These are phyloP conservation scores for Patellifolia procumbens DNA, from an alignment of 179 eudicot genomes.

Conservation along the genomic window DNA sequence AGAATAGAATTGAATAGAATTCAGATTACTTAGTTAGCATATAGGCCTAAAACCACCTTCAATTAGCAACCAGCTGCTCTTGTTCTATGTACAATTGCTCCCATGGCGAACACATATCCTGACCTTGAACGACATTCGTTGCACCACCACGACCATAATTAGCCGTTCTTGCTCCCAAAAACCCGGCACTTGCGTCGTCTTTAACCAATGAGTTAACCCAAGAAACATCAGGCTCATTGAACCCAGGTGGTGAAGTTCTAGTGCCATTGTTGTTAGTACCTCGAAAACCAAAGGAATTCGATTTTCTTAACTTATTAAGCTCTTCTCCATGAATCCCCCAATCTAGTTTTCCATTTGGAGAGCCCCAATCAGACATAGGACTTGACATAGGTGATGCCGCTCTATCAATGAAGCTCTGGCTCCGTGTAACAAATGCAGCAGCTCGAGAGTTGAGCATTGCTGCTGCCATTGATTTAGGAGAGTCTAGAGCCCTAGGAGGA, in stretches of 20 bases:
- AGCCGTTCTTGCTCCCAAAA: conserved; percentile 7
- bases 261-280: conserved; percentile 28
- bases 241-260: conserved; percentile 31
- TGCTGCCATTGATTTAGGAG: conserved; percentile 53
- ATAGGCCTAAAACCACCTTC: conserved; percentile 4
- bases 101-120: conserved; percentile 38
- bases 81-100: conserved; percentile 55
- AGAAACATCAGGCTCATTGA: conserved; percentile 49
- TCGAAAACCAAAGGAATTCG: conserved; percentile 68
- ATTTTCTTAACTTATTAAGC: conserved; percentile 62
- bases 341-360: conserved; percentile 68
- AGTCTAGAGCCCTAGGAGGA: conserved; percentile 26
- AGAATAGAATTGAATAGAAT: conserved; percentile 17
- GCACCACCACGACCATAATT: conserved; percentile 18
- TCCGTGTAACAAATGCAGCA: conserved; percentile 63
- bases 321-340: conserved; percentile 77
- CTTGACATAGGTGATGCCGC: conserved; percentile 28
- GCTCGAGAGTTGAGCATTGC: conserved; percentile 84
- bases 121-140: conserved; percentile 25
- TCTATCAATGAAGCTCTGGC: conserved; percentile 84
- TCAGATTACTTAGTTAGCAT: conserved; percentile 11
- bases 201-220: conserved; percentile 50
- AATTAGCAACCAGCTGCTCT: conserved; percentile 42
- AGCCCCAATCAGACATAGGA: conserved; percentile 55
- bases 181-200: conserved; percentile 29